Base-by-base conservation (phyloP, 2,329 filamentous ascomycete species). In the Fusarium keratoplasticum region DNA sequence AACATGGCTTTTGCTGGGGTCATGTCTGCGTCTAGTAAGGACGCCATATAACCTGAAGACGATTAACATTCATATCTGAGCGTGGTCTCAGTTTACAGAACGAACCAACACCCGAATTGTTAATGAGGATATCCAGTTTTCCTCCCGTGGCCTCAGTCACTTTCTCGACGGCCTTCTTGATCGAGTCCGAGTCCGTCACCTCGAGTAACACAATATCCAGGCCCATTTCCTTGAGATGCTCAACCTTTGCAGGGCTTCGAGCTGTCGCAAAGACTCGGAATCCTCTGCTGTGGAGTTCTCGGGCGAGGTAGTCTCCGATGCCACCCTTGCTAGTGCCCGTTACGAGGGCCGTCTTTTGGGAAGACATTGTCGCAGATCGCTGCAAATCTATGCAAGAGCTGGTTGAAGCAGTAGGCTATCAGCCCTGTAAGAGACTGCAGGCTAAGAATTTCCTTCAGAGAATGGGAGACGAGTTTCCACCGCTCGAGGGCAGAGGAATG, bases 61-160 rank as follows among this genome's bases (percentile, higher is more conserved):
- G 10, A 27, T 72, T 10, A 73, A 50, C 8, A 42, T 35, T 11
- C 10, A 16, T 42, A 10, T 13, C 8, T 33, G 8, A 8, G 13
- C 22, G 5, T 44, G 70, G 80, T 77, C 4, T 71, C 61, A 58
- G 79, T 4, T 11, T 6, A 50, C 2, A n/a, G 7, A 22, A 57
- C 70, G 31, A 67, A 80, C 78, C 79, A 44, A 76, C 71, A 16
- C 81, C 85, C 2, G 85, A 83, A 73, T 86, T 85, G 74, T 86
- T 86, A 69, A 86, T 78, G 18, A 87, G 80, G 40, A 86, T 80
- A 68, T 87, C 83, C 14, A 87, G 75, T 22, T 76, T 81, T 20
- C 82, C 82, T 40, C 79, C 83, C 0, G 83, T 83, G 11, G 80
- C 75, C 10, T 69, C 64, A 4, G 77, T 66, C 42, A 87, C 80